Evolutionary conservation across 192 early-diverging fungal species (phyloP), one percentile per base, ranked within the genome.

Genomic region (Haplosporangium gracile): DNA sequence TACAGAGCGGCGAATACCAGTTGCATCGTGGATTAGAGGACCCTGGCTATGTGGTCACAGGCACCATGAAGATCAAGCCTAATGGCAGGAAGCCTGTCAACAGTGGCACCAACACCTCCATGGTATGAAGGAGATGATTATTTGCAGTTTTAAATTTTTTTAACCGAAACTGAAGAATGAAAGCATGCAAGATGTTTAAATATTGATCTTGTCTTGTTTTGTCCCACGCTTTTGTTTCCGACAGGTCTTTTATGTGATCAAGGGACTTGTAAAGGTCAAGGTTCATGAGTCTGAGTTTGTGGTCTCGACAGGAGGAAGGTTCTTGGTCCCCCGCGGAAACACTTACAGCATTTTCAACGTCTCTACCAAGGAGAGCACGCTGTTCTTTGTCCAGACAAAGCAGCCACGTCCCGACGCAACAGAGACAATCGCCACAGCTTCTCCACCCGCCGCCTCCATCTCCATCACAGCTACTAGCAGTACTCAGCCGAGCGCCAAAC

Each of bases 1-100:
- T 78, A 0, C 26, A 74, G 13, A 74, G 77, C 45, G 68, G 82
- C 8, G 42, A 75, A 34, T 85, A 79, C 36, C 77, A 79, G 45
- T 79, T 57, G 24, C 77, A 85, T 49, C 82, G 82, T 10, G 82
- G 82, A 36, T 36, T 85, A 22, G 82, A 85, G 51, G 82, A 85
- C n/a, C 7, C 42, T 0, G 43, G 60, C 65, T 60, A 15, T 20
- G 65, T 85, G 38, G 68, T 78, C 43, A 76, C 82, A 36, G 82
- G 82, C 2, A 79, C 63, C 24, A 68, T 85, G 51, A 68, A 65
- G 49, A 76, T 85, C 74, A 74, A 40, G 26, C 60, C 32, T 24
- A 53, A 68, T 2, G 77, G 77, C 4, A 39, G 36, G 32, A 85
- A 85, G 40, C 82, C 82, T 13, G 57, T 75, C 40, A 74, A 73